phyloP scores from a whole-genome alignment of 371 early-diverging fungal genomes.

The Gilbertella persicaria region DNA sequence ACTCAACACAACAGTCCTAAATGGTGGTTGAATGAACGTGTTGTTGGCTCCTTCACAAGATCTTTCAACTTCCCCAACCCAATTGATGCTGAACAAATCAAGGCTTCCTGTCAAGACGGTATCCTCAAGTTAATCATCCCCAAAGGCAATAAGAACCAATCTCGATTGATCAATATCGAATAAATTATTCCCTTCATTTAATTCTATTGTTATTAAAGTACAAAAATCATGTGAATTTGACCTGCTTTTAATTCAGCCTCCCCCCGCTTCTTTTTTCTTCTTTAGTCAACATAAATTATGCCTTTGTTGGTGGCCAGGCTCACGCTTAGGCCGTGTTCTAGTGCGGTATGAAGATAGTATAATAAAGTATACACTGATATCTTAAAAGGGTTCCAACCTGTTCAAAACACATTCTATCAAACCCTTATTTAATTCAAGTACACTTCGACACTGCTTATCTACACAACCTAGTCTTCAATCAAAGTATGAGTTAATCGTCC shows the following conservation, averaged over 20 bases:
- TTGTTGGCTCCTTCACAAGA: conserved; percentile 35
- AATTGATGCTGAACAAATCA: conserved; percentile 32
- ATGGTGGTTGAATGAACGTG: conserved; percentile 45
- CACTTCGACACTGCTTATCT: not conserved
- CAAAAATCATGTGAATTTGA: too few relatives aligned
- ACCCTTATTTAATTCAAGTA: not conserved
- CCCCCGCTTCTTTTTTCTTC: too few relatives aligned
- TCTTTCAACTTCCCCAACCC: conserved; percentile 35
- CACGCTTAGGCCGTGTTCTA: conserved; percentile 15
- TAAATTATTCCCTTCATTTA: conserved; percentile 19
- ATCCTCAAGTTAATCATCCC: conserved; percentile 35
- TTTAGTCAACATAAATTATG: conserved; percentile 6
- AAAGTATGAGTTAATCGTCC: not conserved
- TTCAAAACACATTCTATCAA: not conserved
- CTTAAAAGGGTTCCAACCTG: not conserved
- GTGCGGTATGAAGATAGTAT: conserved; percentile 2
- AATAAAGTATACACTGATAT: not conserved
- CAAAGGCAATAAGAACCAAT: conserved; percentile 19
- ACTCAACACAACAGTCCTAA: conserved; percentile 3
- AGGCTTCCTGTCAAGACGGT: conserved; percentile 43
- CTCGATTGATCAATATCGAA: conserved; percentile 24
- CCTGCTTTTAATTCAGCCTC: too few relatives aligned
- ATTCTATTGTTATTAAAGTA: too few relatives aligned
- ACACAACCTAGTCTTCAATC: not conserved
- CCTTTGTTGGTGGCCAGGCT: conserved; percentile 17